Base-by-base conservation (phyloP, 805 yeast genomes). In the Nakazawaea ishiwadae region DNA sequence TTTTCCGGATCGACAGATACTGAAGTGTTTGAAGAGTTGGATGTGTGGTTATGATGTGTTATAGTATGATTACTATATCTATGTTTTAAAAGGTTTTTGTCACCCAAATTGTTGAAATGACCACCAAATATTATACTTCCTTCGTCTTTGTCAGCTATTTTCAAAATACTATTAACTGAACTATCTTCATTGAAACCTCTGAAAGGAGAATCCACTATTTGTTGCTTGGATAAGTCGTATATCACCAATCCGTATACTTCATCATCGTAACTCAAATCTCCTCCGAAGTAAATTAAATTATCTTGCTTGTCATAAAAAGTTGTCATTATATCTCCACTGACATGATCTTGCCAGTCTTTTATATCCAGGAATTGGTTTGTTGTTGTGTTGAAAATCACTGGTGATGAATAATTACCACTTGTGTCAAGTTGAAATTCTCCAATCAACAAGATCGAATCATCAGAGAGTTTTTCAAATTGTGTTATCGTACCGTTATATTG, bases 91-190 rank as follows among this genome's bases (percentile, higher is more conserved):
- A 75, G 63, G 24, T 67, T 61, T 4, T 58, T 51, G 42, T 79
- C 61, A 6, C 86, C 87, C 32, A 88, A 62, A 8, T 82, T 74
- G 42, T 66, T 53, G 55, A 93, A 89, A 3, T 62, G 45, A 10
- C 99, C 99, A 1, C 93, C 91, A 63, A 89, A 91, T 10, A 93
- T 56, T 6, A 93, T 68, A 29, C 75, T 79, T 31, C 59, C 59
- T 10, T 61, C 54, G 33, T 56, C 60, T 30, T 62, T 60, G 30
- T 59, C 55, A 31, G 56, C 52, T 3, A 77, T 54, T 46, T 71
- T 69, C 0, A 75, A 48, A 14, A 93, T 89, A 6, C 90, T 66
- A 46, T 79, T 77, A 11, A 93, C 74, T 0, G 51, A 45, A 0
- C 90, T 67, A 44, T 73, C 67, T 26, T 69, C 54, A 5, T 79